phyloP scores from a whole-genome alignment of 225 moss, liverwort and hornwort species.

The Neckera pumila region DNA sequence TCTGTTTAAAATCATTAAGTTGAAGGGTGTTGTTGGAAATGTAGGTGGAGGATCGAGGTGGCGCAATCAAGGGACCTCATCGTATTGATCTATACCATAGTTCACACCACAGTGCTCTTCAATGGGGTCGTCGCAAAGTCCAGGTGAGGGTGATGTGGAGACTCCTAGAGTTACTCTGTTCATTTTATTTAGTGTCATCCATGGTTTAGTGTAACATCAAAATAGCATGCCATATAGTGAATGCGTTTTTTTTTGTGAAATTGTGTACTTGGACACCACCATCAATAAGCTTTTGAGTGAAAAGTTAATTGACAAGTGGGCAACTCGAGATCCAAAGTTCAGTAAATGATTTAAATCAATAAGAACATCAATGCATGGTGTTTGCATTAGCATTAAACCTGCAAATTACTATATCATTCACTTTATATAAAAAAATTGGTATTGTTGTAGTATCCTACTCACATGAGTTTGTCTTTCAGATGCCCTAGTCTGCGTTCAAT shows the following conservation, averaged over 20 bases:
- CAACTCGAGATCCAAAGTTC: not conserved
- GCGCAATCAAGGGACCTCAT: constrained; percentile 75
- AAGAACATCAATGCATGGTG: not conserved
- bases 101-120: constrained; percentile 64
- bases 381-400: not conserved
- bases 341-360: not conserved
- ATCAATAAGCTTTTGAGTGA: not conserved
- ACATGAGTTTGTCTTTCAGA: not conserved
- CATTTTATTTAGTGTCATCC: not conserved
- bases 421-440: not conserved
- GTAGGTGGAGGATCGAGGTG: constrained; percentile 97
- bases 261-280: not conserved
- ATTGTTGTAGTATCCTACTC: not conserved
- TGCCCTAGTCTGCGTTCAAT: not conserved
- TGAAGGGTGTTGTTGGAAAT: not conserved
- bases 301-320: not conserved
- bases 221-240: not conserved
- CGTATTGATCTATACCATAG: constrained; percentile 94
- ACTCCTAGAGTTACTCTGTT: not conserved
- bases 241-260: not conserved
- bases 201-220: not conserved
- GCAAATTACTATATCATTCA: not conserved
- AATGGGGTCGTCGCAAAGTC: constrained; percentile 89
- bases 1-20: not conserved
- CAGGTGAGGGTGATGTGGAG: constrained; percentile 30